These are phyloP conservation scores for Geranium brycei DNA, from an alignment of 345 rosid species.

Conservation along the genomic window DNA sequence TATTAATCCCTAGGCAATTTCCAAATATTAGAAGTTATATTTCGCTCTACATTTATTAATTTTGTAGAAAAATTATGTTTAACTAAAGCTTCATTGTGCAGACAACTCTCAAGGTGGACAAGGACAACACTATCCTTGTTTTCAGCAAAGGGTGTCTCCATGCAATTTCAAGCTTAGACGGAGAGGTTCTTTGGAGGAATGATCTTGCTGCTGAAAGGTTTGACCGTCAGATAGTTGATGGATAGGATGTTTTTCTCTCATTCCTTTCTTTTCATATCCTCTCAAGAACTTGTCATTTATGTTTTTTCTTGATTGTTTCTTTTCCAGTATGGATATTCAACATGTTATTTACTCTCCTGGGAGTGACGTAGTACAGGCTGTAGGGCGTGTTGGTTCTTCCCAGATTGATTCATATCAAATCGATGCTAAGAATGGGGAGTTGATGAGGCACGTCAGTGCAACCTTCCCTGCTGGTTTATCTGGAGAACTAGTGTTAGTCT, in stretches of 20 bases:
- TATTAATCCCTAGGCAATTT: too few species aligned
- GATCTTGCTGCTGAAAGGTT: slow-evolving; percentile 77
- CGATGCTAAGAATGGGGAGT: slow-evolving; percentile 59
- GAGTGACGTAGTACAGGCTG: slow-evolving; percentile 35
- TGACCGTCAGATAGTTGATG: slow-evolving; percentile 4
- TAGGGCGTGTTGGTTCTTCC: slow-evolving; percentile 57
- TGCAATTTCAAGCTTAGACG: slow-evolving; percentile 78
- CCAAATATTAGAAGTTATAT: too few species aligned
- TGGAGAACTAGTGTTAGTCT: slow-evolving; percentile 47
- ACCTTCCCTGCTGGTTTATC: slow-evolving; percentile 60
- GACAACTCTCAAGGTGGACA: slow-evolving; percentile 53
- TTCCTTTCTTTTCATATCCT: not conserved
- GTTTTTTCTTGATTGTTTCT: slow-evolving; percentile 3
- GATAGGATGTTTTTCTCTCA: slow-evolving; percentile 5
- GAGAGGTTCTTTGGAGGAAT: slow-evolving; percentile 79
- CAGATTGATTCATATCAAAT: slow-evolving; percentile 52
- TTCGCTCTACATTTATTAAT: too few species aligned
- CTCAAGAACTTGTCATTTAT: slow-evolving; percentile 6
- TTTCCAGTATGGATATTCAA: slow-evolving; percentile 67
- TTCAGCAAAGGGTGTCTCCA: slow-evolving; percentile 61
- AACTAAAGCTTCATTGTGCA: slow-evolving; percentile 15
- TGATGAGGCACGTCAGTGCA: slow-evolving; percentile 45
- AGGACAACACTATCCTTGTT: slow-evolving; percentile 50
- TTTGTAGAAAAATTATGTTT: too few species aligned
- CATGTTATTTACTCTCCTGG: slow-evolving; percentile 49